Conservation (phyloP, 75 land plant genomes). For the Gnetum montanum region DNA sequence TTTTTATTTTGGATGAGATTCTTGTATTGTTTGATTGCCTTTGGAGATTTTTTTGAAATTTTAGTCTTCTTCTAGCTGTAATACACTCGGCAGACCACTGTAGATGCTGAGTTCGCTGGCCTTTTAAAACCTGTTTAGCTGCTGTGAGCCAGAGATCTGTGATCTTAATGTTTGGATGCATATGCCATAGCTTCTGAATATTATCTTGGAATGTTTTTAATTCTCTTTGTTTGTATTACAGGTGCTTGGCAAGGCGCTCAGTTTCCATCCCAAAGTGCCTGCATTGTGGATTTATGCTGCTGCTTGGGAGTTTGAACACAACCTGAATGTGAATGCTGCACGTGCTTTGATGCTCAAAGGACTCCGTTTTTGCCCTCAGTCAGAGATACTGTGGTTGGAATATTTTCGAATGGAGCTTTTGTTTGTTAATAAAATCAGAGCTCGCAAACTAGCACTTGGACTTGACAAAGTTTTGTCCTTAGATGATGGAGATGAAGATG, state of each 20-base stretch:
- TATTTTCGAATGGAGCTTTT: constrained; percentile 96
- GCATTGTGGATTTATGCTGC: constrained; percentile 96
- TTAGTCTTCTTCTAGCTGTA: too few species aligned
- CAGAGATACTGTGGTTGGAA: constrained; percentile 89
- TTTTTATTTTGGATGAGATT: too few species aligned
- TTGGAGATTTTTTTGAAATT: too few species aligned
- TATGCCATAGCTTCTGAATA: too few species aligned
- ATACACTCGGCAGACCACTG: too few species aligned
- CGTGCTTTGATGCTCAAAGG: constrained; percentile 85
- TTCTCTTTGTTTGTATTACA: too few species aligned
- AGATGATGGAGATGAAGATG: constrained; percentile 17
- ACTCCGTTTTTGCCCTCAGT: constrained; percentile 65
- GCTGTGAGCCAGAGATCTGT: too few species aligned
- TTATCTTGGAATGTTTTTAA: too few species aligned
- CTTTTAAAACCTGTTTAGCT: too few species aligned
- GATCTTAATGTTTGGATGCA: too few species aligned
- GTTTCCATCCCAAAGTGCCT: constrained; percentile 81
- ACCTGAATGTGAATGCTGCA: constrained; percentile 72
- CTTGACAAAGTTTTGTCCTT: constrained; percentile 25
- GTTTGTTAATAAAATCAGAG: constrained; percentile 74
- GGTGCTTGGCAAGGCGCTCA: constrained; percentile 64
- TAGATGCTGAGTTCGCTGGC: too few species aligned
- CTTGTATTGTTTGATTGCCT: too few species aligned
- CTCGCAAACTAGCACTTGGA: constrained; percentile 49
- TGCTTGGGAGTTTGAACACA: constrained; percentile 90